Percentiles rank a stretch among this genome's conserved stretches.
Conservation (phyloP, 2,329 filamentous ascomycete species). For the Pyrenochaeta sp. region DNA sequence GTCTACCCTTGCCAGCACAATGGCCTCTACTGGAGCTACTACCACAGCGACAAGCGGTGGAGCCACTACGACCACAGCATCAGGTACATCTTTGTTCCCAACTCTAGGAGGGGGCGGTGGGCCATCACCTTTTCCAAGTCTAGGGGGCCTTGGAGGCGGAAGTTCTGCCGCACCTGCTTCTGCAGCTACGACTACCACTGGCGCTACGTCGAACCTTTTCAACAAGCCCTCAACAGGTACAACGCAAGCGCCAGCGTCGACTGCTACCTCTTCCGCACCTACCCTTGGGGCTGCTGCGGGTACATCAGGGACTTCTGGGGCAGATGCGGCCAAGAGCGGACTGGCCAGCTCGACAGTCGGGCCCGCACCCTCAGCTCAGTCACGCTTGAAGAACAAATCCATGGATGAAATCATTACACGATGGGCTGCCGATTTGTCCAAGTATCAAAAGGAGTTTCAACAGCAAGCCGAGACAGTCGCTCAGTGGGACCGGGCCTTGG, state of each 20-base stretch:
- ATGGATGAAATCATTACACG: conserved; percentile 99
- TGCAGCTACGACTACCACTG: conserved; percentile 18
- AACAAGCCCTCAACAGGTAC: conserved; percentile 30
- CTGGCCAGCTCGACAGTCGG: conserved; percentile 80
- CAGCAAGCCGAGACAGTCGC: conserved; percentile 87
- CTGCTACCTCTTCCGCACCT: conserved; percentile 31
- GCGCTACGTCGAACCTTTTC: conserved; percentile 27
- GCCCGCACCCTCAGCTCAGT: conserved; percentile 79
- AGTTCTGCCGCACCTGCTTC: conserved; percentile 29
- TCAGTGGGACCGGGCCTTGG: conserved; percentile 88
- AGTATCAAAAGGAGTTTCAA: conserved; percentile 97
- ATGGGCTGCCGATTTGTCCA: conserved; percentile 93
- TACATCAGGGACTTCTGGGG: conserved; percentile 21
- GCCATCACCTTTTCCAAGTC: neutral
- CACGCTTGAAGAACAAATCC: conserved; percentile 94
- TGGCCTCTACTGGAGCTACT: conserved; percentile 28
- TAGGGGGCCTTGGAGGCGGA: conserved; percentile 27
- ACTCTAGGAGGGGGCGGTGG: conserved; percentile 17
- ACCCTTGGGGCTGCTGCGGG: conserved; percentile 24
- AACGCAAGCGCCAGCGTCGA: conserved; percentile 28
- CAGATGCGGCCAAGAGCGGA: conserved; percentile 41
- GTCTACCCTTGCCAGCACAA: conserved; percentile 22
- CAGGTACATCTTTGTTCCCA: conserved; percentile 29
- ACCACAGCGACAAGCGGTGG: conserved; percentile 26
- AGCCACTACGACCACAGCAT: conserved; percentile 24